These are phyloP conservation scores for Verbena officinalis DNA, from an alignment of 257 asterid species.

Conservation along the genomic window DNA sequence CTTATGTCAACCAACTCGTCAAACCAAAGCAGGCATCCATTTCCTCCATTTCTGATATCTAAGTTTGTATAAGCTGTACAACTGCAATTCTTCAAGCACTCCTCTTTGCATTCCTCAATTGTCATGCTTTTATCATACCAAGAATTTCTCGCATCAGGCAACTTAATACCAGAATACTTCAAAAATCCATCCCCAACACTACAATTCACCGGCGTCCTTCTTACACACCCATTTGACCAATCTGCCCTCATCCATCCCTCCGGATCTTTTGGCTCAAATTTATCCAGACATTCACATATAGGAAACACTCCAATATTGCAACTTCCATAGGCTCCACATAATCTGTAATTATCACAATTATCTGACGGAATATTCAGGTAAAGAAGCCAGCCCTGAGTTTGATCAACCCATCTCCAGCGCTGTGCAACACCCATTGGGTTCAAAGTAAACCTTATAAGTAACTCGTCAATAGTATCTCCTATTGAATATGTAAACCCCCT, in stretches of 20 bases:
- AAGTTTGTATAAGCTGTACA: slow-evolving; percentile 46
- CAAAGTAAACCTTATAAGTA: slow-evolving; percentile 6
- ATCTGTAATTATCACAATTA: slow-evolving; percentile 39
- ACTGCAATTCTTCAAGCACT: slow-evolving; percentile 42
- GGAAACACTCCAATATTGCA: slow-evolving; percentile 35
- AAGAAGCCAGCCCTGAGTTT: slow-evolving; percentile 32
- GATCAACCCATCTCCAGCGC: slow-evolving; percentile 36
- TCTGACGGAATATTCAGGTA: slow-evolving; percentile 28
- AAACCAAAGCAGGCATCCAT: slow-evolving; percentile 53
- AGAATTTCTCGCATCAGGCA: slow-evolving; percentile 38
- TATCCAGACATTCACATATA: slow-evolving; percentile 40
- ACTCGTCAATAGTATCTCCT: background rate
- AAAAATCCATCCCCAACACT: slow-evolving; percentile 27
- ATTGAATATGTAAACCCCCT: slow-evolving; percentile 16
- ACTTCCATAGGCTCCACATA: slow-evolving; percentile 46
- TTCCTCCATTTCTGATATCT: slow-evolving; percentile 26
- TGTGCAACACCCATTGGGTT: slow-evolving; percentile 23
- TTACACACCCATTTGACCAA: slow-evolving; percentile 38
- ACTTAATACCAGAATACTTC: slow-evolving; percentile 31
- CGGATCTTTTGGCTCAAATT: slow-evolving; percentile 40
- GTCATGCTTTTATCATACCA: slow-evolving; percentile 29
- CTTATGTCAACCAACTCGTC: slow-evolving; percentile 47
- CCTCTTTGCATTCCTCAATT: slow-evolving; percentile 39
- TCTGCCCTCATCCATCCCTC: slow-evolving; percentile 18
- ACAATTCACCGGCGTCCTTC: slow-evolving; percentile 35